phyloP scores from a whole-genome alignment of 345 rosid species.

The Hibiscus tridactylites region DNA sequence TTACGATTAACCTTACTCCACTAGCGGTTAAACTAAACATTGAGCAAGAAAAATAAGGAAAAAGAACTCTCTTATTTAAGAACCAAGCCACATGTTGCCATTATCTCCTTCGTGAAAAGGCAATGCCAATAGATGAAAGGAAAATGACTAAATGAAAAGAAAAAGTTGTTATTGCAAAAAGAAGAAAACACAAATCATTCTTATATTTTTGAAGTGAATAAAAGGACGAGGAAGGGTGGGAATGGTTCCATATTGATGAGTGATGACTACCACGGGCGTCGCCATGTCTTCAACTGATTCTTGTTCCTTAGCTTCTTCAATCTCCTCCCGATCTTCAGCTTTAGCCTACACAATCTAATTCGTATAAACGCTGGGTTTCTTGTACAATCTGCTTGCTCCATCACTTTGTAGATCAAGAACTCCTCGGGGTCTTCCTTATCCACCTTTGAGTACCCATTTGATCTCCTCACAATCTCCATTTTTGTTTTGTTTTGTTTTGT shows the following conservation, averaged over 20 bases:
- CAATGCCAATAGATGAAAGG: neutral
- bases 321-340: conserved; percentile 55
- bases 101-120: neutral
- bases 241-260: conserved; percentile 18
- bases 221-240: conserved; percentile 28
- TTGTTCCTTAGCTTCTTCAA: conserved; percentile 53
- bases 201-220: conserved; percentile 3
- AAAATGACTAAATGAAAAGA: neutral
- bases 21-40: too few species aligned
- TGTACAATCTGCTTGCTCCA: conserved; percentile 39
- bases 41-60: too few species aligned
- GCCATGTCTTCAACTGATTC: conserved; percentile 26
- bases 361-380: conserved; percentile 36
- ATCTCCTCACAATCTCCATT: neutral
- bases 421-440: conserved; percentile 72
- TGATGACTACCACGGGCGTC: neutral
- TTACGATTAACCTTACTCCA: too few species aligned
- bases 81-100: too few species aligned
- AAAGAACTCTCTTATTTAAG: too few species aligned
- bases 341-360: conserved; percentile 42
- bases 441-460: conserved; percentile 45
- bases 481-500: neutral
- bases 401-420: conserved; percentile 71
- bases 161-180: neutral
- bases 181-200: neutral